A percentile compares a stretch with the other conserved stretches of the same genome.
Conservation (phyloP, 2,329 filamentous ascomycete genomes). For the Tothia fuscella region DNA sequence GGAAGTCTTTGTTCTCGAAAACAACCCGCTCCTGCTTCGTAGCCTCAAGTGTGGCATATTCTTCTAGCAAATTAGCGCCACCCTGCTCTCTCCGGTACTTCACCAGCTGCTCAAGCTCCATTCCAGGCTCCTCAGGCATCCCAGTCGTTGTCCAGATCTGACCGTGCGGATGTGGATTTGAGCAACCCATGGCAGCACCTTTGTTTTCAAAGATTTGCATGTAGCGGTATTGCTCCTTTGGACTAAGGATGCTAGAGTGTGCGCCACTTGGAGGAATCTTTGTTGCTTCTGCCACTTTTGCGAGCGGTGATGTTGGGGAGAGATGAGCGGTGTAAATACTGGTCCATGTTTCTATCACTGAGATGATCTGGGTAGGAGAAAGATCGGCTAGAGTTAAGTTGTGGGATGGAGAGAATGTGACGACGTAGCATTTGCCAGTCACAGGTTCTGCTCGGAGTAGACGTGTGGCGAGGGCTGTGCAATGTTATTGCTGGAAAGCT, state of each 20-base stretch:
- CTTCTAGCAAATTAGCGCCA: slow-evolving; percentile 66
- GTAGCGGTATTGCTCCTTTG: slow-evolving; percentile 73
- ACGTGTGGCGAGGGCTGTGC: slow-evolving; percentile 56
- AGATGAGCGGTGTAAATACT: slow-evolving; percentile 77
- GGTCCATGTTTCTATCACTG: slow-evolving; percentile 83
- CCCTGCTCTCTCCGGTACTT: slow-evolving; percentile 64
- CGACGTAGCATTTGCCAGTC: slow-evolving; percentile 91
- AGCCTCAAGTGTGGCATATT: slow-evolving; percentile 76
- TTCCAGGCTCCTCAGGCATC: slow-evolving; percentile 75
- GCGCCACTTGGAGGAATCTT: slow-evolving; percentile 34
- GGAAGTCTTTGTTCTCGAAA: slow-evolving; percentile 73
- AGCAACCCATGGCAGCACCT: slow-evolving; percentile 94
- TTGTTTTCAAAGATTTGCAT: slow-evolving; percentile 99
- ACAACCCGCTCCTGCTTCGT: slow-evolving; percentile 76
- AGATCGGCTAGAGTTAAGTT: slow-evolving; percentile 90
- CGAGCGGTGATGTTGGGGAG: slow-evolving; percentile 56
- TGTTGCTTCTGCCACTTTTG: slow-evolving; percentile 24
- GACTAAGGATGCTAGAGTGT: slow-evolving; percentile 34
- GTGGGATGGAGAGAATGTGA: slow-evolving; percentile 86
- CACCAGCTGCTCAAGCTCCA: slow-evolving; percentile 66
- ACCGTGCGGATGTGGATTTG: slow-evolving; percentile 93
- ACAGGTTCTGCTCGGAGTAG: slow-evolving; percentile 76
- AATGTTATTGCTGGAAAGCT: not conserved
- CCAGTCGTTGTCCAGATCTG: slow-evolving; percentile 93
- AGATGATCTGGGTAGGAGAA: slow-evolving; percentile 60